Percentiles rank a stretch among this genome's conserved stretches.
These are phyloP conservation scores for Phytophthora idaei DNA, from an alignment of 352 stramenopile species.

Conservation along the genomic window DNA sequence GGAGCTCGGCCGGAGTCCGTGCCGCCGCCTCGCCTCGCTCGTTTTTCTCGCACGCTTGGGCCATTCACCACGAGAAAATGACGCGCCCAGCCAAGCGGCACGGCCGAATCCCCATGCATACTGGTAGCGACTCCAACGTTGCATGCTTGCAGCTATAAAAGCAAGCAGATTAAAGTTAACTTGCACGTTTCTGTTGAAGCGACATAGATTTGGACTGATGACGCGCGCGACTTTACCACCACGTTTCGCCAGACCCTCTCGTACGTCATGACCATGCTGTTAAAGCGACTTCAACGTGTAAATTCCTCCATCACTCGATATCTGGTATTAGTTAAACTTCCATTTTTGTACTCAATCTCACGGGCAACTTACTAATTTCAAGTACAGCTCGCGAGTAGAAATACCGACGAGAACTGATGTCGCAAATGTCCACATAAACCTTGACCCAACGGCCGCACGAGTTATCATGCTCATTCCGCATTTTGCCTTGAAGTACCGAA, in stretches of 20 bases:
- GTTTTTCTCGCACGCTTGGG: neutral
- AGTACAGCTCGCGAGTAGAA: neutral
- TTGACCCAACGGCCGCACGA: slow-evolving; percentile 12
- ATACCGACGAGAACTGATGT: neutral
- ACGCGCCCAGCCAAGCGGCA: neutral
- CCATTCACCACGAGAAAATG: slow-evolving; percentile 14
- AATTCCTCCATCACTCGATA: neutral
- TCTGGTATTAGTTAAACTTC: neutral
- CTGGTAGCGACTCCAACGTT: neutral
- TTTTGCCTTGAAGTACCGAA: slow-evolving; percentile 22
- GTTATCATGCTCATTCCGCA: slow-evolving; percentile 24
- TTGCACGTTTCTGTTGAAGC: slow-evolving; percentile 10
- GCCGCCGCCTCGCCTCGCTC: neutral
- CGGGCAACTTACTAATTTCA: neutral
- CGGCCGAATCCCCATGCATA: neutral
- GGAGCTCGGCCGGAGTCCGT: too few relatives aligned
- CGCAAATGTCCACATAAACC: slow-evolving; percentile 11
- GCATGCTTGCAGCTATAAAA: slow-evolving; percentile 11
- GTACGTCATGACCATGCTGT: slow-evolving; percentile 13
- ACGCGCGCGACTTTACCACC: slow-evolving; percentile 25
- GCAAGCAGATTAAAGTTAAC: slow-evolving; percentile 11
- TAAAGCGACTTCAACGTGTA: slow-evolving; percentile 15
- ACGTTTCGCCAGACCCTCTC: neutral
- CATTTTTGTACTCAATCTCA: neutral
- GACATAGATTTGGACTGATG: slow-evolving; percentile 15